phyloP scores from a whole-genome alignment of 805 yeast species.

The Candida arabinofermentans region DNA sequence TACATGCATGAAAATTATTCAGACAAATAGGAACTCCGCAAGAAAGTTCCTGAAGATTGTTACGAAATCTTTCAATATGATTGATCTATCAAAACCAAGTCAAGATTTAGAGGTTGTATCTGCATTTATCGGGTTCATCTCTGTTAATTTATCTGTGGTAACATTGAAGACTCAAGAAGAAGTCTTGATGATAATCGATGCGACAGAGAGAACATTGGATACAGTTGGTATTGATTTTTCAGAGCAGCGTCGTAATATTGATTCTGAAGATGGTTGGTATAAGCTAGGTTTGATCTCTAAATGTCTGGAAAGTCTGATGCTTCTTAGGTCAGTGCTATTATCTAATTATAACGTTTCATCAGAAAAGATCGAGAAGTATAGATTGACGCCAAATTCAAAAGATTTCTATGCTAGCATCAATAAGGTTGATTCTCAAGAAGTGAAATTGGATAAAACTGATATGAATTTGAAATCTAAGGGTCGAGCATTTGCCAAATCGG shows the following conservation, averaged over 20 bases:
- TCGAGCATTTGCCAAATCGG: not conserved
- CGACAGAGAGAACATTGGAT: constrained; percentile 40
- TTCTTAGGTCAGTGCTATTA: constrained; percentile 12
- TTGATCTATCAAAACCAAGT: constrained; percentile 15
- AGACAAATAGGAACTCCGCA: constrained; percentile 35
- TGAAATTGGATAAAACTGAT: constrained; percentile 10
- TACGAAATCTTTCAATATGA: constrained; percentile 27
- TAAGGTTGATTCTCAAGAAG: constrained; percentile 7
- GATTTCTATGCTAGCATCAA: constrained; percentile 15
- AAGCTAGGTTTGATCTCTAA: constrained; percentile 13
- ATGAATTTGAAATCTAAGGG: constrained; percentile 2
- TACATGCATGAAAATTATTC: constrained; percentile 40
- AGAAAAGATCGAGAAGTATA: constrained; percentile 18
- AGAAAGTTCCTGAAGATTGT: constrained; percentile 38
- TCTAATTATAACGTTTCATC: constrained; percentile 18
- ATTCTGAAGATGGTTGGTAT: constrained; percentile 1
- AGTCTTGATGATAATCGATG: constrained; percentile 39
- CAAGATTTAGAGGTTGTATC: constrained; percentile 14
- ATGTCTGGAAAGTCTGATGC: constrained; percentile 12
- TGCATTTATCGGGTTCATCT: constrained; percentile 32
- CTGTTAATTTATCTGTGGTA: constrained; percentile 36
- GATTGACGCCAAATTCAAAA: constrained; percentile 14
- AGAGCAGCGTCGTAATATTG: constrained; percentile 11
- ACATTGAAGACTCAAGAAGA: constrained; percentile 48
- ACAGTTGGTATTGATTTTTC: constrained; percentile 39